Evolutionary conservation across 2,329 filamentous ascomycete genomes (phyloP).

Genomic region (Mycosphaerella sp.): DNA sequence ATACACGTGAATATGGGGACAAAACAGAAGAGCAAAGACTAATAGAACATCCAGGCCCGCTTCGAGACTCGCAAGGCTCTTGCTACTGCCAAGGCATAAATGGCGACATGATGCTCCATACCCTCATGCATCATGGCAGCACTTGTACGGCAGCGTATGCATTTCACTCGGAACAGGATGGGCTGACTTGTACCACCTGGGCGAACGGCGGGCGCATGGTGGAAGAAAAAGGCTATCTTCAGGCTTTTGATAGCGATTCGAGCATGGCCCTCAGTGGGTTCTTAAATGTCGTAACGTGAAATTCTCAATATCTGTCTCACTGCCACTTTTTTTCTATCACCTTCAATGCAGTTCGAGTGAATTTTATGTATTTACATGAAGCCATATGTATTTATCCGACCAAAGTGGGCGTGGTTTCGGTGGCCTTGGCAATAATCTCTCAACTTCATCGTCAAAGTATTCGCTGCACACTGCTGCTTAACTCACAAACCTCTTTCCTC

Average conservation of each 20-base stretch:
- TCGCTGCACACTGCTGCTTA: neutral
- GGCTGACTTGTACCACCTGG: conserved; percentile 7
- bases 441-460: neutral
- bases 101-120: conserved; percentile 12
- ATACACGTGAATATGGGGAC: neutral
- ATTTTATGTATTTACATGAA: neutral
- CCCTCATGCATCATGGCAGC: conserved; percentile 16
- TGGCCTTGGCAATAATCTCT: neutral
- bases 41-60: conserved; percentile 51
- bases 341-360: neutral
- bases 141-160: conserved; percentile 13
- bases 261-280: conserved; percentile 19
- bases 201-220: conserved; percentile 21
- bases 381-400: neutral
- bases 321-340: neutral
- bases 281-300: conserved; percentile 17
- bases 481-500: neutral
- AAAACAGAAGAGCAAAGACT: neutral
- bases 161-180: conserved; percentile 10
- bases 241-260: conserved; percentile 25
- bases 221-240: conserved; percentile 21
- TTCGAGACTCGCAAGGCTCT: conserved; percentile 97
- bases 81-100: conserved; percentile 72
- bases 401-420: neutral
- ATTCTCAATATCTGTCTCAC: conserved; percentile 8